phyloP scores from a whole-genome alignment of 192 early-diverging fungal species.

The Mortierella antarctica region DNA sequence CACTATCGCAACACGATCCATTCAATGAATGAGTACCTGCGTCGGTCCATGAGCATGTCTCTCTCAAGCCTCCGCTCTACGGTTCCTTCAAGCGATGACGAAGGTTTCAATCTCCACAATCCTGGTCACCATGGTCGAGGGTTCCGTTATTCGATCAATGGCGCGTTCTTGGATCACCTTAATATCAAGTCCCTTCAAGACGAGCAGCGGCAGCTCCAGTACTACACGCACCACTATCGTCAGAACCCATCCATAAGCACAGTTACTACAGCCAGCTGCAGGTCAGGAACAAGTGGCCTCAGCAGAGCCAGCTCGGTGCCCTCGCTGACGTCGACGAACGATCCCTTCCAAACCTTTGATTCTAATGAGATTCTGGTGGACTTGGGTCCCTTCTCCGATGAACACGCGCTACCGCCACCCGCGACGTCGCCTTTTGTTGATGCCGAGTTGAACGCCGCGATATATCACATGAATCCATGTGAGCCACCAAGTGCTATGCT shows the following conservation, averaged over 20 bases:
- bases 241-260: constrained; percentile 25
- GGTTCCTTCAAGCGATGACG: constrained; percentile 1
- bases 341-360: constrained; percentile 50
- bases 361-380: constrained; percentile 29
- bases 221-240: constrained; percentile 32
- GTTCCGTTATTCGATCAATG: constrained; percentile 19
- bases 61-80: constrained; percentile 19
- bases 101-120: background rate
- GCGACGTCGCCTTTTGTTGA: background rate
- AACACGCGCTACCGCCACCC: background rate
- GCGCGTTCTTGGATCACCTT: constrained; percentile 36
- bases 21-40: constrained; percentile 37
- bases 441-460: too few species aligned
- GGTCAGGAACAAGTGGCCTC: background rate
- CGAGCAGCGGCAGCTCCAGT: constrained; percentile 30
- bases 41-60: constrained; percentile 39
- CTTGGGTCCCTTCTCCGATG: constrained; percentile 19
- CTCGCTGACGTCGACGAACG: constrained; percentile 45
- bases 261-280: background rate
- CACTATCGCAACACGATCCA: constrained; percentile 31
- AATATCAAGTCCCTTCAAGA: constrained; percentile 28
- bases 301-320: constrained; percentile 20
- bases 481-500: background rate
- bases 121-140: constrained; percentile 1
- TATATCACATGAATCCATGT: too few species aligned